These are phyloP conservation scores for Yamadazyma dendronema DNA, from an alignment of 1,139 yeast species.

Conservation along the genomic window DNA sequence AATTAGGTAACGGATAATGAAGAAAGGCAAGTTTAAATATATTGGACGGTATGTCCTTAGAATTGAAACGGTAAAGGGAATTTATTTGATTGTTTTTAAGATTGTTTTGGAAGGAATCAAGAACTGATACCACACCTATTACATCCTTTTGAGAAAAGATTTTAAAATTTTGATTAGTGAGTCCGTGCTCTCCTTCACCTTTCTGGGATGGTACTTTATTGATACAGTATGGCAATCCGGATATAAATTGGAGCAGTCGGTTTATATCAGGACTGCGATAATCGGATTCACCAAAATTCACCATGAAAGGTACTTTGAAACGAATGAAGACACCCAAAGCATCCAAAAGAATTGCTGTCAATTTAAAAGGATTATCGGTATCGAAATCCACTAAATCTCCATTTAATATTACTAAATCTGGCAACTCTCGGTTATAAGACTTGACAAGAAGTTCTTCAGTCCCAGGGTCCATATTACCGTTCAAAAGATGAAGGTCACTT, in stretches of 20 bases:
- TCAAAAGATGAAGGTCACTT: constrained; percentile 40
- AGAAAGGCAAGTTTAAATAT: constrained; percentile 41
- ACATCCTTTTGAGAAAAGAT: constrained; percentile 15
- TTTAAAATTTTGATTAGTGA: constrained; percentile 36
- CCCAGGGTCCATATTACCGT: constrained; percentile 21
- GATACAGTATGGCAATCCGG: constrained; percentile 37
- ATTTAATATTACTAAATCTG: constrained; percentile 39
- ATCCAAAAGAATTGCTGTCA: constrained; percentile 29
- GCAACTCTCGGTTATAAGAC: constrained; percentile 28
- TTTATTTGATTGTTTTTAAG: constrained; percentile 34
- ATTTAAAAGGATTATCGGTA: constrained; percentile 4
- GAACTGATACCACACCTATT: constrained; percentile 28
- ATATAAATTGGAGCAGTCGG: constrained; percentile 20
- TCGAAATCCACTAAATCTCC: constrained; percentile 32
- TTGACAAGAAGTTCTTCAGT: constrained; percentile 26
- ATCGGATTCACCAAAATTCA: constrained; percentile 42
- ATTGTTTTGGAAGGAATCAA: constrained; percentile 32
- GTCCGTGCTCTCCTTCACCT: constrained; percentile 24
- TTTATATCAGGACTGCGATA: constrained; percentile 10
- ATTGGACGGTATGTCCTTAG: constrained; percentile 7
- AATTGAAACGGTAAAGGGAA: constrained; percentile 23
- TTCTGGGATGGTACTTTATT: constrained; percentile 1
- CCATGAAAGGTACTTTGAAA: constrained; percentile 30
- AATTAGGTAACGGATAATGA: constrained; percentile 53
- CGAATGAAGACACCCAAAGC: constrained; percentile 35